Base-by-base conservation (phyloP, 768 basidiomycete species). In the Russula lepida region DNA sequence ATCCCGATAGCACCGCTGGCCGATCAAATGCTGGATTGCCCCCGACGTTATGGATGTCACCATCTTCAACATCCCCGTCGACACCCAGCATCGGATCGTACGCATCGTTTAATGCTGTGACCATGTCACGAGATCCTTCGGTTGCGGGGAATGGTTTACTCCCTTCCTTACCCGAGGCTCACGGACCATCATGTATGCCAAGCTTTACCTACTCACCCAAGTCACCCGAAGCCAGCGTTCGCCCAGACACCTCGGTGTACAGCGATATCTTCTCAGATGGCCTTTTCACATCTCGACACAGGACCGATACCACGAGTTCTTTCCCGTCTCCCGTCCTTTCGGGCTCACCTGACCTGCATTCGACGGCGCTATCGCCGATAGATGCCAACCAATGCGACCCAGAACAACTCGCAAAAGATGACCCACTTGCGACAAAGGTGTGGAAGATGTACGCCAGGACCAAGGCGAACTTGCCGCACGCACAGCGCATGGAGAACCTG, bases 401-500 rank as follows among this genome's bases (percentile, higher is more conserved):
- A 9, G 86, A 83, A 68, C 76, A 77, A 66, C 74, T 91, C 27
- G 86, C 88, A 9, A 85, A 81, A 69, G 88, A 93, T 54, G 95
- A 97, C 71, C 95, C 94, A 7, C 78, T 97, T 23, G 93, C 93
- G 0, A 89, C 95, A 1, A 93, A 98, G 74, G 89, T 98, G 32
- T 98, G 95, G 95, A 92, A 87, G 76, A 89, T 98, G 82, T 98
- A 91, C 69, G 85, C 92, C 37, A 84, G 89, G 63, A 89, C 88
- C 49, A 94, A 93, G 74, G 89, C 88, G n/a, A 82, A 80, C 33
- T 74, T 95, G 59, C 93, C 95, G 32, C 92, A 95, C 70, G 92
- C 89, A 0, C 91, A 94, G 74, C 77, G 95, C 69, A 94, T 99
- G 92, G 97, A 98, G 76, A 98, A 98, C 70, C 73, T 98, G 57